Conservation (phyloP, 2,329 filamentous ascomycete species). For the Thelonectria discophora region DNA sequence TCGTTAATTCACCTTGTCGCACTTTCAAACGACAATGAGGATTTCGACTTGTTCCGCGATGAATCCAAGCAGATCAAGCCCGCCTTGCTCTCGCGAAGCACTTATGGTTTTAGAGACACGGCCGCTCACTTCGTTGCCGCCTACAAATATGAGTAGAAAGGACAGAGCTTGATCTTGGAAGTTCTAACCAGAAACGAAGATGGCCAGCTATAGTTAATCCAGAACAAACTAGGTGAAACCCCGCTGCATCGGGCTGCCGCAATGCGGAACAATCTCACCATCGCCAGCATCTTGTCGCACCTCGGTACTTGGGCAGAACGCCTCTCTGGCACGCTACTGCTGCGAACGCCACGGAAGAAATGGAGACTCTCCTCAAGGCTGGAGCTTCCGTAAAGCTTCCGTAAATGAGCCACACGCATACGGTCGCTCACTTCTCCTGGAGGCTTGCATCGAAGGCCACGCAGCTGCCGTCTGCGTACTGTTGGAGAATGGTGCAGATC, state of each 20-base stretch:
- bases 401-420: neutral
- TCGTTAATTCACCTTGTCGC: neutral
- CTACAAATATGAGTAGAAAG: neutral
- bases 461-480: neutral
- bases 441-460: neutral
- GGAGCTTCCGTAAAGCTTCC: neutral
- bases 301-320: neutral
- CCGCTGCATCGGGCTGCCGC: slow-evolving; percentile 3
- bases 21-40: neutral
- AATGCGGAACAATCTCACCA: neutral
- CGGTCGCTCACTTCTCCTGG: neutral
- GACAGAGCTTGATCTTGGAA: neutral
- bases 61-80: neutral
- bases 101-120: neutral
- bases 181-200: neutral
- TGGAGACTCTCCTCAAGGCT: neutral
- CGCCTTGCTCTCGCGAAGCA: neutral
- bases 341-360: neutral
- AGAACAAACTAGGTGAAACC: neutral
- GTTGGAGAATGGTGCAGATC: neutral
- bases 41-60: neutral
- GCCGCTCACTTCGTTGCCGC: neutral
- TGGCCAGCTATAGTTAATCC: neutral
- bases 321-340: neutral
- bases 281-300: neutral